phyloP scores from a whole-genome alignment of 345 rosid genomes.

The Erucastrum elatum region DNA sequence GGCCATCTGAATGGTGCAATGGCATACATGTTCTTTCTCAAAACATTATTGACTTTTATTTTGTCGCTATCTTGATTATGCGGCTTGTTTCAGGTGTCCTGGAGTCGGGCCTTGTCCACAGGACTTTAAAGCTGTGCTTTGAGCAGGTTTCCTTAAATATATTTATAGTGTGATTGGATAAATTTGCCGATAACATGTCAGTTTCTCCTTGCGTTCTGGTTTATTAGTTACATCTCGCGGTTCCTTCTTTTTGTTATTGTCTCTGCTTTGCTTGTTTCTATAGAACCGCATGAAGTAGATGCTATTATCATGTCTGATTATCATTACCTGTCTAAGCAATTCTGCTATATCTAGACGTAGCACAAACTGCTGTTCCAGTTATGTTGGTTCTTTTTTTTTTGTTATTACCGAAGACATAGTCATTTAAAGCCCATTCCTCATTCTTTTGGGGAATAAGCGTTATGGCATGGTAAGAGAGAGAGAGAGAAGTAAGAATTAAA shows the following conservation, averaged over 20 bases:
- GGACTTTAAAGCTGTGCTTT: conserved; percentile 28
- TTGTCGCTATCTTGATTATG: conserved; percentile 24
- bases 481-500: conserved; percentile 5
- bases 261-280: background rate
- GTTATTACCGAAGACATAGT: background rate
- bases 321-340: background rate
- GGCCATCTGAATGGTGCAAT: conserved; percentile 36
- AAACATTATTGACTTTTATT: conserved; percentile 8
- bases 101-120: conserved; percentile 24
- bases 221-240: background rate
- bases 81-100: conserved; percentile 36
- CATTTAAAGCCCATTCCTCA: background rate
- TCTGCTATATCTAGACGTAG: background rate
- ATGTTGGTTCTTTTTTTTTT: background rate
- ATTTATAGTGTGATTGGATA: conserved; percentile 7
- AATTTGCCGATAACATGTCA: conserved; percentile 7
- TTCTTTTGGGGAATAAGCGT: conserved; percentile 8
- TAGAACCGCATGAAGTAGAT: conserved; percentile 13
- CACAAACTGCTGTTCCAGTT: background rate
- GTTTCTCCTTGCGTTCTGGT: background rate
- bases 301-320: background rate
- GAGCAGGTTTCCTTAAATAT: conserved; percentile 26
- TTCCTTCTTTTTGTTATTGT: background rate
- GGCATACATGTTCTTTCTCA: conserved; percentile 29
- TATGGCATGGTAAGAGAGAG: background rate